These are phyloP conservation scores for Aspergillus sp. DNA, from an alignment of 2,329 filamentous ascomycete species.

Conservation along the genomic window DNA sequence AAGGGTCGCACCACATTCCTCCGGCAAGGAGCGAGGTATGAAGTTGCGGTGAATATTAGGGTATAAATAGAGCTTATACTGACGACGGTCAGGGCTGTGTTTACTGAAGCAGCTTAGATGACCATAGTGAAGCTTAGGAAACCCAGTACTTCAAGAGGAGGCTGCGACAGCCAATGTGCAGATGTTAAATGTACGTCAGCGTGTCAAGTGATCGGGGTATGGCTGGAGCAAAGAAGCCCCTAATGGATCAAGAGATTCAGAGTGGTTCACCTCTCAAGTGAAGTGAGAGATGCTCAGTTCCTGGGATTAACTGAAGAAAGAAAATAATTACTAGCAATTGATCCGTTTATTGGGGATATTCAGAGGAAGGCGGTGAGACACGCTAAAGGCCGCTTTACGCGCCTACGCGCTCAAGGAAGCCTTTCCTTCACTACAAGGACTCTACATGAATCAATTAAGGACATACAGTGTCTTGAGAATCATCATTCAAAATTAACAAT, in stretches of 20 bases:
- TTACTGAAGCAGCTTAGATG: constrained; percentile 11
- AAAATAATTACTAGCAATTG: constrained; percentile 9
- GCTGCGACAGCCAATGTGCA: constrained; percentile 1
- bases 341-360: constrained; percentile 2
- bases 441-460: not conserved
- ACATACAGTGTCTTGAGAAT: not conserved
- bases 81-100: not conserved
- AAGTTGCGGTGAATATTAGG: not conserved
- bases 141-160: not conserved
- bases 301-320: constrained; percentile 8
- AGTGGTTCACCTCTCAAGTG: not conserved
- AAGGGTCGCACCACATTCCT: constrained; percentile 20
- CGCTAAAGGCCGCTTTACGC: not conserved
- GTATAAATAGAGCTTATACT: not conserved
- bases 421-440: not conserved
- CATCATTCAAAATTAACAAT: constrained; percentile 3
- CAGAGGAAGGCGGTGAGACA: constrained; percentile 22
- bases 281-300: not conserved
- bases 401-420: not conserved
- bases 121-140: constrained; percentile 14
- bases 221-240: not conserved
- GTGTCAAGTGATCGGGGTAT: not conserved
- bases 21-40: not conserved
- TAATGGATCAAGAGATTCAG: not conserved
- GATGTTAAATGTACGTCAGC: not conserved